Base-by-base conservation (phyloP, 2,329 filamentous ascomycete species). In the Penicillium sp. region DNA sequence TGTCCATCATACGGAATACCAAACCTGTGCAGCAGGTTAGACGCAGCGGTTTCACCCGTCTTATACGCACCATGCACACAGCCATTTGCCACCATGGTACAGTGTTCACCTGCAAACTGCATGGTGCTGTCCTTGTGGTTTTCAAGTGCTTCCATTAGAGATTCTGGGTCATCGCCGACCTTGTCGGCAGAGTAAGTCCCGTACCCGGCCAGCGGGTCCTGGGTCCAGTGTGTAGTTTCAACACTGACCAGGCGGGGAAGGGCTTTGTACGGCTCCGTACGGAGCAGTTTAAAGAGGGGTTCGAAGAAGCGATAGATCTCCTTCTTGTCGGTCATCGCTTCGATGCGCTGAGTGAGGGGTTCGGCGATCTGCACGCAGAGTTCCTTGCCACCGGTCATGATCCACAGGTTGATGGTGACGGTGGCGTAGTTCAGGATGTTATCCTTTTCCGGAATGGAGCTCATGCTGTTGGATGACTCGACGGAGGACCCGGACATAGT, bases 1-100 rank as follows among this genome's bases (percentile, higher is more conserved):
- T 54, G 29, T 24, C 43, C 35, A 31, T 54, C 52, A 19, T 48
- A 48, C 9, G 65, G 60, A 52, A 76, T 65, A 10, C 69, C 73
- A 58, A 78, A 71, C 3, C 60, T 69, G 31, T 66, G 59, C 57
- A 78, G 59, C 48, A 78, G 59, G 60, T 78, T 78, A 55, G 66
- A 70, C 27, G 76, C 76, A 14, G 76, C 74, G 21, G 68, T 72
- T 65, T 78, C 76, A 33, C 76, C 76, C 16, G 75, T 76, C 51
- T 74, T 74, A 58, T 77, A 78, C n/a, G 76, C 76, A 22, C 76
- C 76, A 62, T 78, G 76, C 24, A 78, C 76, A 64, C 76, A 78
- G 31, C 76, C 76, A 62, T 78, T 78, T 19, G 71, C 76, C 27
- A 71, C 68, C 60, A 73, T 56, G 33, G 75, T 75, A 54, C 74